Percentiles rank a stretch among this genome's conserved stretches.
phyloP scores from a whole-genome alignment of 2,329 filamentous ascomycete genomes.

The Neobulgaria alba region DNA sequence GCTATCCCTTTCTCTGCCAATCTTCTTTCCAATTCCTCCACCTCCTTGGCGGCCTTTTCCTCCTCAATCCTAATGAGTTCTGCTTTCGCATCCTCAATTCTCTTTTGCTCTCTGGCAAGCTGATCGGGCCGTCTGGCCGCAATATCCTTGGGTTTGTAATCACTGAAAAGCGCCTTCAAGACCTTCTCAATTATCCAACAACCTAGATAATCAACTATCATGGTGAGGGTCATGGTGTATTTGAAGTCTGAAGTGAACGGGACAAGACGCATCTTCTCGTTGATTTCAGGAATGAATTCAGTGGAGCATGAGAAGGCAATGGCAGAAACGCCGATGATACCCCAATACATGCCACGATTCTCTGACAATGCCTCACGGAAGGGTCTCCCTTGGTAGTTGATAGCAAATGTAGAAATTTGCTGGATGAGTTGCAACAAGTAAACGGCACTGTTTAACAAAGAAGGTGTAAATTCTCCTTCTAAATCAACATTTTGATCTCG shows the following conservation, averaged over 20 bases:
- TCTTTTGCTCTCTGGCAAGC: constrained; percentile 62
- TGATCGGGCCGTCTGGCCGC: constrained; percentile 81
- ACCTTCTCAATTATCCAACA: constrained; percentile 84
- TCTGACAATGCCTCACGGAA: constrained; percentile 86
- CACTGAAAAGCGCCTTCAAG: constrained; percentile 79
- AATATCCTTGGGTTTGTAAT: constrained; percentile 91
- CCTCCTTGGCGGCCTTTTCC: constrained; percentile 43
- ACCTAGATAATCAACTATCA: constrained; percentile 78
- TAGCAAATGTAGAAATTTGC: constrained; percentile 97
- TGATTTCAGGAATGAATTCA: constrained; percentile 92
- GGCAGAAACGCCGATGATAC: constrained; percentile 78
- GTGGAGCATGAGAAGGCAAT: constrained; percentile 93
- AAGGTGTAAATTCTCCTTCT: constrained; percentile 89
- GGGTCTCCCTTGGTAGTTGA: constrained; percentile 97
- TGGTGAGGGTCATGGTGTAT: constrained; percentile 69
- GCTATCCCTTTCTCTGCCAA: constrained; percentile 34
- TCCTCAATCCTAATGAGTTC: constrained; percentile 41
- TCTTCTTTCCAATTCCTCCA: constrained; percentile 49
- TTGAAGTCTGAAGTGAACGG: constrained; percentile 88
- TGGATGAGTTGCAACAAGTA: constrained; percentile 97
- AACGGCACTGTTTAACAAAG: constrained; percentile 90
- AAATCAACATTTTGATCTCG: constrained; percentile 65
- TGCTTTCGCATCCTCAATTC: constrained; percentile 52
- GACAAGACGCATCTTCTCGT: constrained; percentile 85
- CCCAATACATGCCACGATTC: constrained; percentile 97